phyloP scores from a whole-genome alignment of 208 protist genomes.

The Kentomonas sorsogonicus region DNA sequence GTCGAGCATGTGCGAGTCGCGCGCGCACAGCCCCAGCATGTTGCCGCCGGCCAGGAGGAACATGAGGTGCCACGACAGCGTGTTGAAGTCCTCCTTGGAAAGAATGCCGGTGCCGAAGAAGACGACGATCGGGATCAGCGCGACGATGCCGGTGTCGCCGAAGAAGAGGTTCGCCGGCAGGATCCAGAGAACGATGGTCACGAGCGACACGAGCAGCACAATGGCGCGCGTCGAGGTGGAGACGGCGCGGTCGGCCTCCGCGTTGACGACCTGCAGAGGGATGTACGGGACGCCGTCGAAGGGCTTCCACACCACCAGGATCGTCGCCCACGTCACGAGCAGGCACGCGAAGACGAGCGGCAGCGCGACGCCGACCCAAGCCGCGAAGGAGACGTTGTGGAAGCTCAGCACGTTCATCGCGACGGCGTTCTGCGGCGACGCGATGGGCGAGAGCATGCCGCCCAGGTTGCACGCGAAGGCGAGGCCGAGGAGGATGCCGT shows the following conservation, averaged over 20 bases:
- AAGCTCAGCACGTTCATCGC: constrained; percentile 76
- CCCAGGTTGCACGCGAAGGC: constrained; percentile 93
- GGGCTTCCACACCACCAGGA: constrained; percentile 86
- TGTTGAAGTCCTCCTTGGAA: constrained; percentile 90
- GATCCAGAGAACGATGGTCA: constrained; percentile 86
- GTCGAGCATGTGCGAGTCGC: constrained; percentile 81
- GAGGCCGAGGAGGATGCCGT: constrained; percentile 87
- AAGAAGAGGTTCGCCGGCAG: constrained; percentile 74
- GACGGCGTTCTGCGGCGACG: constrained; percentile 92
- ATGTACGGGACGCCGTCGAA: constrained; percentile 82
- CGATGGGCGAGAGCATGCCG: constrained; percentile 93
- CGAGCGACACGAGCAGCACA: constrained; percentile 59
- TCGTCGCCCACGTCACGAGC: constrained; percentile 59
- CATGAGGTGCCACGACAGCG: constrained; percentile 90
- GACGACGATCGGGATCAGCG: constrained; percentile 87
- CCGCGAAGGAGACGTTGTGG: constrained; percentile 74
- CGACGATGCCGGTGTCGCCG: constrained; percentile 91
- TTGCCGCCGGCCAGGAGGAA: constrained; percentile 91
- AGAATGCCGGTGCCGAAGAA: constrained; percentile 92
- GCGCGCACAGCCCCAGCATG: constrained; percentile 89
- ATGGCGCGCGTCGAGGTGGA: constrained; percentile 45
- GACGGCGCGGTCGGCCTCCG: constrained; percentile 38
- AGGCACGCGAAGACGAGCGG: constrained; percentile 72
- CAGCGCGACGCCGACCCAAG: constrained; percentile 79
- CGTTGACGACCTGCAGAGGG: constrained; percentile 78